phyloP scores from a whole-genome alignment of 495 filamentous ascomycete genomes.

The Penicillium turbatum region DNA sequence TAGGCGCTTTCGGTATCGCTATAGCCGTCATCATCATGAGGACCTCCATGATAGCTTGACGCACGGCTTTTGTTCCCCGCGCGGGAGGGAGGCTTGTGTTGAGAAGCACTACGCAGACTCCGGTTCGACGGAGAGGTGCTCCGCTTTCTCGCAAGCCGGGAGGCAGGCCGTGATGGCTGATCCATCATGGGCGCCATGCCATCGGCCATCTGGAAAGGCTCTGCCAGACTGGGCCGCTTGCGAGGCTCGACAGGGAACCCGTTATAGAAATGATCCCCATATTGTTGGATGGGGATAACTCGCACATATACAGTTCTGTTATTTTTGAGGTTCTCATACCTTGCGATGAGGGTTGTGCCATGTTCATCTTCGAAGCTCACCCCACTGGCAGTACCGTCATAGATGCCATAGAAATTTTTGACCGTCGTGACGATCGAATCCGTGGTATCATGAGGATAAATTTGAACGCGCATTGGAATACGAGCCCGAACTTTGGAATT shows the following conservation, averaged over 20 bases:
- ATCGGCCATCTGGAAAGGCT: conserved; percentile 56
- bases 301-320: conserved; percentile 88
- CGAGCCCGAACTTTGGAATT: conserved; percentile 69
- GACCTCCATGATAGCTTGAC: conserved; percentile 61
- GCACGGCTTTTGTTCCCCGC: conserved; percentile 63
- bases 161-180: conserved; percentile 60
- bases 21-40: conserved; percentile 64
- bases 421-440: conserved; percentile 95
- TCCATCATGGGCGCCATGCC: conserved; percentile 46
- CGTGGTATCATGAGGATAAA: conserved; percentile 88
- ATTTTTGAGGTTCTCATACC: conserved; percentile 88
- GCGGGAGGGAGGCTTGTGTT: conserved; percentile 65
- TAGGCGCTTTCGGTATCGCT: conserved; percentile 78
- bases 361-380: conserved; percentile 88
- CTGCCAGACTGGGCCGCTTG: conserved; percentile 49
- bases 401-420: conserved; percentile 96
- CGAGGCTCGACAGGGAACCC: conserved; percentile 39
- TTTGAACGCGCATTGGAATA: conserved; percentile 85
- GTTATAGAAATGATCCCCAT: conserved; percentile 39
- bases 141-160: conserved; percentile 64
- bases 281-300: conserved; percentile 61
- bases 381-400: conserved; percentile 67
- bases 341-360: conserved; percentile 83
- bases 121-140: conserved; percentile 80
- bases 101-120: conserved; percentile 75